These are phyloP conservation scores for Boletus subcaerulescens DNA, from an alignment of 768 basidiomycete genomes.

Conservation along the genomic window DNA sequence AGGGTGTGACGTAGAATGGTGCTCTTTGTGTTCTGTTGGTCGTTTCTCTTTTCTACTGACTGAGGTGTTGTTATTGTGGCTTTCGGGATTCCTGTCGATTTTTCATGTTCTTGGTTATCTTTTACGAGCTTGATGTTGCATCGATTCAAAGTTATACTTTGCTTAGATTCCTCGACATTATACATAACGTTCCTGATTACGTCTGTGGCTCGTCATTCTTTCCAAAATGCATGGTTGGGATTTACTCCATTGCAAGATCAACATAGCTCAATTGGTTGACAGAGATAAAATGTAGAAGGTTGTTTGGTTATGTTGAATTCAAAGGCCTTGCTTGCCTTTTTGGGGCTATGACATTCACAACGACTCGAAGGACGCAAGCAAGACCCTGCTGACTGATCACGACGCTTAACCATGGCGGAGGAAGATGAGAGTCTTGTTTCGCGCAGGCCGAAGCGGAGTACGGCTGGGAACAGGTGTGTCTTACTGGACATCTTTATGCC, in stretches of 20 bases:
- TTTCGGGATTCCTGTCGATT: background rate
- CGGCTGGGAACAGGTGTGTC: slow-evolving; percentile 72
- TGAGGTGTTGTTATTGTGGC: background rate
- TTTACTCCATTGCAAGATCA: too few relatives aligned
- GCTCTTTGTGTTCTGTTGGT: background rate
- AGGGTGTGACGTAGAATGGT: background rate
- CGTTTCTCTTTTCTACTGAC: background rate
- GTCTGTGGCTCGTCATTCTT: too few relatives aligned
- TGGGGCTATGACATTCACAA: background rate
- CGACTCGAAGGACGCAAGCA: too few relatives aligned
- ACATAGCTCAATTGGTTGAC: too few relatives aligned
- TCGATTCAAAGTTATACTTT: too few relatives aligned
- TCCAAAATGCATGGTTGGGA: too few relatives aligned
- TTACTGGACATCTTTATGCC: background rate
- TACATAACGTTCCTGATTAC: too few relatives aligned
- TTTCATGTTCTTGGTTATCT: too few relatives aligned
- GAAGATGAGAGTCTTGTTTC: slow-evolving; percentile 35
- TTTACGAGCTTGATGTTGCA: too few relatives aligned
- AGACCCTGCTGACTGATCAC: background rate
- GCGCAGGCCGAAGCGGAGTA: slow-evolving; percentile 68
- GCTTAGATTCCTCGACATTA: too few relatives aligned
- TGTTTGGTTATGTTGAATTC: slow-evolving; percentile 19
- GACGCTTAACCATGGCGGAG: slow-evolving; percentile 10
- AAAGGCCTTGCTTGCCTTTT: slow-evolving; percentile 7
- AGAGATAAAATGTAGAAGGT: background rate